Evolutionary conservation across 129 eudicot species (phyloP), one percentile per base, ranked within the genome.

Genomic region (Artemisia argyi): DNA sequence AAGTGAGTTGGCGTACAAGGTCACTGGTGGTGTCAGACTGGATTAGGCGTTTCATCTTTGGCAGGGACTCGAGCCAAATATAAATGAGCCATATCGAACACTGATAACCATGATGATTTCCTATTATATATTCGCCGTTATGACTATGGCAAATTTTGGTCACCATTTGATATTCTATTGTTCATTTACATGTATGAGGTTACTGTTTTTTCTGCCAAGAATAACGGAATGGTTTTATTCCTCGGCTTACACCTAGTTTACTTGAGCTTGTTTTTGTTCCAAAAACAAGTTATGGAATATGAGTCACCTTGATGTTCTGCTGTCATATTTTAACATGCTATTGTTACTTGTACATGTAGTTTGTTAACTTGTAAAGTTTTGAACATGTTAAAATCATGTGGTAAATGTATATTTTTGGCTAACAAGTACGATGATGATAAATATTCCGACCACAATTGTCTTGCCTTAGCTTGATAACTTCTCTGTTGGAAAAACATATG

Each of bases 51-150:
- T 91, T 83, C 83, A 76, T 91, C 18, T 91, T 91, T 51, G 97
- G 97, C 59, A 84, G 97, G 80, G 97, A 91, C 79, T 91, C 97
- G 0, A 91, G 97, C 56, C 83, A 87, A 74, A 88, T 91, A 22
- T 89, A 69, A 86, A 15, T 9, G 1, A 42, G 30, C 5, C 51
- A 20, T n/a, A 3, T 16, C 66, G 15, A 28, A 22, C 32, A 5
- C 47, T 13, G 32, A 61, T 10, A 28, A 17, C 17, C 11, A 30
- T 28, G 47, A 12, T 15, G 9, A 12, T 61, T 28, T 60, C 16
- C 39, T 26, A 30, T 30, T 30, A 5, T 26, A 61, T 60, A 13
- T 60, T 28, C 16, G 12, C 47, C 17, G 39, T 61, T 61, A 26
- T 6, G 47, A 1, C 66, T 61, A 28, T 60, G 47, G 66, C 66